Percentiles rank a stretch among this genome's conserved stretches.
Evolutionary conservation across 179 eudicot species (phyloP).

Genomic region (Silene coronaria): DNA sequence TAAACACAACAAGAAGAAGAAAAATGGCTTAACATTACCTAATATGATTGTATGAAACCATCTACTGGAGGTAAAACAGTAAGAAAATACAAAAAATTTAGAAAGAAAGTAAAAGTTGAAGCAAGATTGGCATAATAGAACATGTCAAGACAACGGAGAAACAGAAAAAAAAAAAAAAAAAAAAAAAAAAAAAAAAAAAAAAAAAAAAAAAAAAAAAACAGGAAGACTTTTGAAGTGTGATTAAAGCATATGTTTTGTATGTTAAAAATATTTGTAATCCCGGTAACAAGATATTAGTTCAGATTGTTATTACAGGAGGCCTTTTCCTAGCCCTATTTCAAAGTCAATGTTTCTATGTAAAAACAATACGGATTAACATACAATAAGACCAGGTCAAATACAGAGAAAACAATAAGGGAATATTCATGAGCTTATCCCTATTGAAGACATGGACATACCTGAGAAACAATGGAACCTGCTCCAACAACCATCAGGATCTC

Average conservation of each 20-base stretch:
- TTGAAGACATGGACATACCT: slow-evolving; percentile 38
- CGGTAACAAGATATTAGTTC: background rate
- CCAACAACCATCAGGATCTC: slow-evolving; percentile 78
- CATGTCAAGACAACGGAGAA: no score
- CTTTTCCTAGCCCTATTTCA: background rate
- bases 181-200: no score
- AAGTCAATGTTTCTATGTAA: background rate
- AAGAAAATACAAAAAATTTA: background rate
- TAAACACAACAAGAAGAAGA: slow-evolving; percentile 9
- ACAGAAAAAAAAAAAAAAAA: no score
- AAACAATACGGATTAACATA: background rate
- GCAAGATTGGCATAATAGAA: no score
- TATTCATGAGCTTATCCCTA: background rate
- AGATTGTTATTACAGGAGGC: background rate
- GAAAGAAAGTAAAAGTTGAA: background rate
- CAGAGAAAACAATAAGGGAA: no score
- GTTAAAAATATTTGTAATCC: no score
- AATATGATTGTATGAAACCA: no score
- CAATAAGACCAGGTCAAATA: no score
- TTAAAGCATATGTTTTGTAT: no score
- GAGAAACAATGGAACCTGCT: slow-evolving; percentile 78
- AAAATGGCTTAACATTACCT: no score
- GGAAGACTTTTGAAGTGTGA: no score
- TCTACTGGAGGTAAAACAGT: background rate
- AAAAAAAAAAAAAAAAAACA: no score